Evolutionary conservation across 331 rosid genomes (phyloP).

Genomic region (Telfairia occidentalis): DNA sequence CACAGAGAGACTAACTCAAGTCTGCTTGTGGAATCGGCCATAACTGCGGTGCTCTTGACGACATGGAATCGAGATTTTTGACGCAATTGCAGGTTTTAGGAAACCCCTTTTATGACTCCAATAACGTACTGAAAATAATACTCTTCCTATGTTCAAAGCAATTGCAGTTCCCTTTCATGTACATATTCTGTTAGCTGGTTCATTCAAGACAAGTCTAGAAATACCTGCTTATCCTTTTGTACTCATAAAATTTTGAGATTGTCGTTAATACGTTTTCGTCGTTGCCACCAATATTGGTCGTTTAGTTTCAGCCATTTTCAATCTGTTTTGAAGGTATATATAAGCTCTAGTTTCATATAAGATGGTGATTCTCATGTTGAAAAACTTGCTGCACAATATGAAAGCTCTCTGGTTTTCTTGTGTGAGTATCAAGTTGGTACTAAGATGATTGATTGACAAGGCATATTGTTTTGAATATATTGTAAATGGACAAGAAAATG

Average conservation of each 20-base stretch:
- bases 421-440: background rate
- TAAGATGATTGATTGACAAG: background rate
- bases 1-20: constrained; percentile 1
- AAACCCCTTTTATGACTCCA: constrained; percentile 25
- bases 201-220: constrained; percentile 51
- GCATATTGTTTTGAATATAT: background rate
- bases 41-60: background rate
- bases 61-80: constrained; percentile 4
- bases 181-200: constrained; percentile 56
- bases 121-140: constrained; percentile 34
- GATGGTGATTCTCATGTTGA: background rate
- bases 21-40: constrained; percentile 1
- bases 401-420: background rate
- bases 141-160: constrained; percentile 23
- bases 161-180: constrained; percentile 38
- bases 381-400: background rate
- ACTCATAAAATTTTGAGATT: constrained; percentile 12
- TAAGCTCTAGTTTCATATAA: background rate
- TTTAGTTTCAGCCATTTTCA: background rate
- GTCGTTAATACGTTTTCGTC: background rate
- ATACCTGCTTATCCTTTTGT: constrained; percentile 28
- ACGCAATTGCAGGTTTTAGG: constrained; percentile 6
- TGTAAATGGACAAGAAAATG: background rate
- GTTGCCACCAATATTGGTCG: background rate
- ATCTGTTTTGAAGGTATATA: background rate